Percentiles rank a stretch among this genome's conserved stretches.
Evolutionary conservation across 208 protist genomes (phyloP).

Genomic region (Crithidia expoeki): DNA sequence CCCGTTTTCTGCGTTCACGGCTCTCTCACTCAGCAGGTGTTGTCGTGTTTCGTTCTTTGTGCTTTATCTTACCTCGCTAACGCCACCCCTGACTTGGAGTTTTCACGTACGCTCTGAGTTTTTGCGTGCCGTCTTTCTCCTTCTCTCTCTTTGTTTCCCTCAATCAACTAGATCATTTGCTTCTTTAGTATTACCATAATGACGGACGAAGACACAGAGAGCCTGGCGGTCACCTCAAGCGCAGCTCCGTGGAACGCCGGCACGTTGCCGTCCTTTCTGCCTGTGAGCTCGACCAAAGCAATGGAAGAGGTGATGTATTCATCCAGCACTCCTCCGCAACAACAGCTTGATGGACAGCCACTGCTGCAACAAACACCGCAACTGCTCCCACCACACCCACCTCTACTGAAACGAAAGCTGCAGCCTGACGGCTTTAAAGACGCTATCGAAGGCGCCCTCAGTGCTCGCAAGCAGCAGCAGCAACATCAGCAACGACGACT

Average conservation of each 20-base stretch:
- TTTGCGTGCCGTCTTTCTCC: too few relatives aligned
- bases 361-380: background rate
- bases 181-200: background rate
- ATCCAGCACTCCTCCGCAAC: background rate
- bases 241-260: background rate
- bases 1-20: too few relatives aligned
- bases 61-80: too few relatives aligned
- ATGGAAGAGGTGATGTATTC: background rate
- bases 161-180: too few relatives aligned
- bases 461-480: slow-evolving; percentile 3
- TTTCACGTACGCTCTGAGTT: too few relatives aligned
- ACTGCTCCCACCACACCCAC: background rate
- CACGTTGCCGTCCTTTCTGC: background rate
- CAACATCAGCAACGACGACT: too few relatives aligned
- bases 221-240: background rate
- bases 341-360: background rate
- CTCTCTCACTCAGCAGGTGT: too few relatives aligned
- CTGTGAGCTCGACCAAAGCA: background rate
- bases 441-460: background rate
- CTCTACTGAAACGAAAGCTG: background rate
- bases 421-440: slow-evolving; percentile 8
- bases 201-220: slow-evolving; percentile 7
- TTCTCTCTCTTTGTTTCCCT: too few relatives aligned
- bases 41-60: too few relatives aligned
- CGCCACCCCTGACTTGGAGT: too few relatives aligned